phyloP scores from a whole-genome alignment of 1,284 basidiomycete species.

The Phellopilus nigrolimitatus region DNA sequence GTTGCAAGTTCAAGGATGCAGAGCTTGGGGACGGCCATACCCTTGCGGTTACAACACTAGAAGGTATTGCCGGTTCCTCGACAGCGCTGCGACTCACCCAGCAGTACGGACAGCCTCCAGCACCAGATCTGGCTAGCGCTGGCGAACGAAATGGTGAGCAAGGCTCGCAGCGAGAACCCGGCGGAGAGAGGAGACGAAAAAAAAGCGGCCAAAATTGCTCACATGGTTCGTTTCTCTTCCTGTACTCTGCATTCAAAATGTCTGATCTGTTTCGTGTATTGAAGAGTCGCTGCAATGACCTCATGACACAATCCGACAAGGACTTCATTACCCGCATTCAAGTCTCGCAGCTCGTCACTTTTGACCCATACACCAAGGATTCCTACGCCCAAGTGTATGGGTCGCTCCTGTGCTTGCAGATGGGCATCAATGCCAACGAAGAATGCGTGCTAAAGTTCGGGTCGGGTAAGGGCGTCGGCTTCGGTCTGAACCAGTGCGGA shows the following conservation, averaged over 20 bases:
- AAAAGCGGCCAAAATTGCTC: constrained; percentile 81
- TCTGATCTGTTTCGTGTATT: constrained; percentile 8
- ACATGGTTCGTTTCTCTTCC: constrained; percentile 55
- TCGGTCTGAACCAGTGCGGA: constrained; percentile 66
- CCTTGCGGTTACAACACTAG: no score
- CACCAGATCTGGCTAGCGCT: constrained; percentile 13
- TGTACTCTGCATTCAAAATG: constrained; percentile 12
- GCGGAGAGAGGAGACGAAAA: constrained; percentile 74
- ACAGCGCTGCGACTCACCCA: constrained; percentile 22
- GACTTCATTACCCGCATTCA: constrained; percentile 99
- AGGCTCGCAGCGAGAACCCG: constrained; percentile 16
- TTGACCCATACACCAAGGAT: constrained; percentile 96
- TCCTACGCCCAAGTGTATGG: constrained; percentile 98
- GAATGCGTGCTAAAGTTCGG: constrained; percentile 81
- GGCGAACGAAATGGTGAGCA: constrained; percentile 16
- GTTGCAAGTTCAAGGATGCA: no score
- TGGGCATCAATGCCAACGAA: constrained; percentile 64
- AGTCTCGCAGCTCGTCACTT: constrained; percentile 93
- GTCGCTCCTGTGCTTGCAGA: constrained; percentile 71
- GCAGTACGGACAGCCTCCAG: constrained; percentile 13
- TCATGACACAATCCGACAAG: constrained; percentile 99
- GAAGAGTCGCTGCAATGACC: constrained; percentile 94
- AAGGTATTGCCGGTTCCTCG: no score
- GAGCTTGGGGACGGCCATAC: no score
- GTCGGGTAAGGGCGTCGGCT: constrained; percentile 74